Conservation (phyloP, 371 early-diverging fungal species). For the Mortierella sp. region DNA sequence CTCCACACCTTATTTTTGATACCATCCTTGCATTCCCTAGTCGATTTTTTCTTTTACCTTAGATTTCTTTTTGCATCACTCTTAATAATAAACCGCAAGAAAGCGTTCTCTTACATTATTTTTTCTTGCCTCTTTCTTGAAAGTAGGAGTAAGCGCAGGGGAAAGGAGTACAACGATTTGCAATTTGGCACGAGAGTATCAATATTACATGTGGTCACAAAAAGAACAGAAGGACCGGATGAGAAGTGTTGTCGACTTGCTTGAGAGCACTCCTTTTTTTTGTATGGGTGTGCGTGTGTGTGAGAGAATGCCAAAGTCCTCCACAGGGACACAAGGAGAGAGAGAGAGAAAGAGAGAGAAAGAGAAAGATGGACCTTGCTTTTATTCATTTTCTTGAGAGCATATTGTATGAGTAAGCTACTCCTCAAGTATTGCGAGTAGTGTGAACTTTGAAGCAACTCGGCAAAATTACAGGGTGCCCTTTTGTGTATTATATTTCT, state of each 20-base stretch:
- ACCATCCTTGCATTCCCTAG: background rate
- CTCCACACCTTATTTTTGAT: background rate
- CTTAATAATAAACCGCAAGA: background rate
- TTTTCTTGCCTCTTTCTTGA: background rate
- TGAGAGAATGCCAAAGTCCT: background rate
- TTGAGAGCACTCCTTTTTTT: conserved; percentile 3
- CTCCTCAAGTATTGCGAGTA: background rate
- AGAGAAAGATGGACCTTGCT: conserved; percentile 1
- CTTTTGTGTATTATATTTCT: too few relatives aligned
- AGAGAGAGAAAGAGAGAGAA: background rate
- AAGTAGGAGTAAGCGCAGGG: background rate
- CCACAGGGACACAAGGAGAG: background rate
- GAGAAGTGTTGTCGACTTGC: background rate
- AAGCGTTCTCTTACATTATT: background rate
- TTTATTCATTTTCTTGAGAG: background rate
- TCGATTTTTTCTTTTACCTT: background rate
- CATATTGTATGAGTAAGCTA: background rate
- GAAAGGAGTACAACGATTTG: too few relatives aligned
- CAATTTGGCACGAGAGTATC: too few relatives aligned
- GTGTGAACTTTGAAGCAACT: background rate
- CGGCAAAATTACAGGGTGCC: too few relatives aligned
- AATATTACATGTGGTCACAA: too few relatives aligned
- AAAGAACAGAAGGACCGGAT: too few relatives aligned
- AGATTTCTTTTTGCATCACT: background rate
- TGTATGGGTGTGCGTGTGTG: background rate